Evolutionary conservation across 305 asterid species (phyloP), one percentile per base, ranked within the genome.

Genomic region (Solanum chacoense): DNA sequence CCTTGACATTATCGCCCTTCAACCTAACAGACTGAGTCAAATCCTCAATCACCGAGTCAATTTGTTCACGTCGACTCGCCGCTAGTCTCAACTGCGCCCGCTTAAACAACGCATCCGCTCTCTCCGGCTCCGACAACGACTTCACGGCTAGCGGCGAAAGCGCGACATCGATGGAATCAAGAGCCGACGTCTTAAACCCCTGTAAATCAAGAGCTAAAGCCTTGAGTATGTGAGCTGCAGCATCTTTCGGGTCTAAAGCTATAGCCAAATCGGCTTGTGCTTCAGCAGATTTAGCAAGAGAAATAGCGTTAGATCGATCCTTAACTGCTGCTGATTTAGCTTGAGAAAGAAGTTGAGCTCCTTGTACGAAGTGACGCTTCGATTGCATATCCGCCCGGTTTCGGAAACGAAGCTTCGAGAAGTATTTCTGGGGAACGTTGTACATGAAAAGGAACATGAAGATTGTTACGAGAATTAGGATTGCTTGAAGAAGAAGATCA

Each of bases 341-440:
- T 76, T 90, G 92, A 69, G 94, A 85, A 40, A 95, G 91, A 88
- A 94, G 92, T 92, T 94, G 95, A 8, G 98, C 97, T 88, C 95
- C 96, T 77, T 32, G 85, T 72, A 95, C 93, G 90, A 94, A 95
- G 90, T 94, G 97, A 90, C 97, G 97, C 93, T 89, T 91, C 91
- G 97, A 89, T 88, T 92, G 91, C 87, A 91, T 88, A 31, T 91
- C 55, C 90, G 92, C 72, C 63, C 91, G 90, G 91, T 90, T 87
- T 4, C 90, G 86, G 81, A 92, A 81, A 1, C 93, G 95, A 59
- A 95, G 93, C 88, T 95, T 94, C 79, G 95, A 24, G 92, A 92
- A 86, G 91, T 90, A 90, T 22, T 92, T 93, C 74, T 94, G 98
- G 37, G 96, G 98, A 80, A 93, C 84, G 85, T 90, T 88, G 88